These are phyloP conservation scores for Eutypa lata DNA, from an alignment of 2,329 filamentous ascomycete species.

Conservation along the genomic window DNA sequence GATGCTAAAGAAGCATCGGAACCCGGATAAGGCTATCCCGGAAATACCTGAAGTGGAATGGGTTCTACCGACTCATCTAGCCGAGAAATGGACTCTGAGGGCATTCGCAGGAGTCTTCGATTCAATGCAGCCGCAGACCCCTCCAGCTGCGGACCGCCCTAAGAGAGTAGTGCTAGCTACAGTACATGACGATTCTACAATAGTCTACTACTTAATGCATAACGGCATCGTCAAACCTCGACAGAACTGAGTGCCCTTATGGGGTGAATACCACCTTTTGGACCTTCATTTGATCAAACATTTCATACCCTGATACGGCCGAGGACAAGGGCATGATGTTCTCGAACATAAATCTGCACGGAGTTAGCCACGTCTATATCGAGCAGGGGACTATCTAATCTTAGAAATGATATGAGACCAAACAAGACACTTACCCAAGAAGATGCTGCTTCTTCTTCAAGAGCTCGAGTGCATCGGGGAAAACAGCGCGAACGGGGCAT, in stretches of 20 bases:
- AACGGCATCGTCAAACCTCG: constrained; percentile 84
- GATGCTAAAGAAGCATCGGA: constrained; percentile 59
- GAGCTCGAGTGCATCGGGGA: constrained; percentile 61
- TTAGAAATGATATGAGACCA: neutral
- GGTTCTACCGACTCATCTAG: constrained; percentile 71
- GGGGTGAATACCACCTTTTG: constrained; percentile 71
- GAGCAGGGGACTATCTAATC: neutral
- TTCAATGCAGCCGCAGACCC: constrained; percentile 46
- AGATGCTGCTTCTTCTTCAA: constrained; percentile 65
- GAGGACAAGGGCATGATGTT: constrained; percentile 68
- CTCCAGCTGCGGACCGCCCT: constrained; percentile 39
- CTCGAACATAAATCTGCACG: constrained; percentile 66
- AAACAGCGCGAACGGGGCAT: constrained; percentile 71
- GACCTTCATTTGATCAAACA: constrained; percentile 70
- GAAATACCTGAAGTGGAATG: constrained; percentile 65
- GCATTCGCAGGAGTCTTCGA: constrained; percentile 70
- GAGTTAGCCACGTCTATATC: constrained; percentile 7
- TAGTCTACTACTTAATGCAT: constrained; percentile 82
- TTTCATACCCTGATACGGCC: constrained; percentile 65
- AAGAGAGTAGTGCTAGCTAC: constrained; percentile 75
- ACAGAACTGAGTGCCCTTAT: constrained; percentile 61
- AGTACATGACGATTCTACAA: constrained; percentile 75
- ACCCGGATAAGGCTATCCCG: constrained; percentile 40
- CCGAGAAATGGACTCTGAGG: constrained; percentile 68
- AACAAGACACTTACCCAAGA: constrained; percentile 54